Evolutionary conservation across 2,329 filamentous ascomycete genomes (phyloP), one percentile per base, ranked within the genome.

Genomic region (Triangularia setosa): DNA sequence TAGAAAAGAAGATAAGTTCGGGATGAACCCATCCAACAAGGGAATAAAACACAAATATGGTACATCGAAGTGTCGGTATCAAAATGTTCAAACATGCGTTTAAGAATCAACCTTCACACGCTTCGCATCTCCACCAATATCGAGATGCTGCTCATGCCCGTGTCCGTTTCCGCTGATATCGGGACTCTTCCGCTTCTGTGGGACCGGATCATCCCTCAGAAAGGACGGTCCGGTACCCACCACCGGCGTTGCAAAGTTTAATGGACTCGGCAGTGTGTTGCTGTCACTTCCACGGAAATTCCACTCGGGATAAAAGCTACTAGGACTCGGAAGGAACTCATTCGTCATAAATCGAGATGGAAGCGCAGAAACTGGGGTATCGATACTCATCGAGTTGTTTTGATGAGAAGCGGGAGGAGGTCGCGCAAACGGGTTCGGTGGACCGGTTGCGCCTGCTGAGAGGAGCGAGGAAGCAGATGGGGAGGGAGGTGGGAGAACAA

Each of bases 341-440:
- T 91, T 92, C 64, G 89, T 90, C 70, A 98, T 89, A 76, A 98
- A 97, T 48, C 94, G 87, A 59, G 92, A 96, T 0, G 95, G 95
- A 11, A 99, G 81, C 3, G 94, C 93, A 1, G 93, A 97, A n/a
- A 96, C 93, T 0, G 95, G 95, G 0, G 95, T 95, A 73, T 95
- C 88, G 55, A 87, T 84, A 67, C 78, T 78, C 76, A 86, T 89
- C 21, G 33, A 48, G 63, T 79, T 79, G 59, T 75, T 79, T 65
- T 73, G 80, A 71, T 84, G 86, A 63, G 87, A 83, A 27, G 93
- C 91, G 4, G 91, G 92, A 25, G 89, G 85, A 0, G 94, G 95
- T 52, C 94, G 85, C 7, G 95, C 95, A 75, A 98, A 99, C 0
- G 95, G 95, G 75, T 99, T 99, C 1, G 93, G 93, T 14, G 95